Evolutionary conservation across 139 green algal species (phyloP).

Genomic region (Tetradesmus obliquus): DNA sequence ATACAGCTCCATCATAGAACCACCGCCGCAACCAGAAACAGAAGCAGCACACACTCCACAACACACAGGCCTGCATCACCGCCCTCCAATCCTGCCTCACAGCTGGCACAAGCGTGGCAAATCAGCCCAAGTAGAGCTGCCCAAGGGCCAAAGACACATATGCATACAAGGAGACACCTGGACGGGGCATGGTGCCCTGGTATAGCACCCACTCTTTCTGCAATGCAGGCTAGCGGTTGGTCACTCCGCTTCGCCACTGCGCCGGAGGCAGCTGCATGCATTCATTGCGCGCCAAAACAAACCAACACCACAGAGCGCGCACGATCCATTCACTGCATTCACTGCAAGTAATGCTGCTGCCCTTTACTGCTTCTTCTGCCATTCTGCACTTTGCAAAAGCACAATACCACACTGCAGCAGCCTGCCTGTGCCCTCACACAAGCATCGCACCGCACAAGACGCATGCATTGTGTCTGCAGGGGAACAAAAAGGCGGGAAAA

Average conservation of each 20-base stretch:
- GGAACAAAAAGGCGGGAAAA: background rate
- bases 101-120: no score
- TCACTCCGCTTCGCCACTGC: background rate
- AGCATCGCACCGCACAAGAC: background rate
- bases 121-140: no score
- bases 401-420: background rate
- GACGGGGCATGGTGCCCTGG: background rate
- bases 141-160: no score
- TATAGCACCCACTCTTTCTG: background rate
- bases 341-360: background rate
- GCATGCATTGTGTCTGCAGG: background rate
- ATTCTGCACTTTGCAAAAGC: background rate
- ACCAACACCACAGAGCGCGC: background rate
- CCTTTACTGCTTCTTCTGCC: background rate
- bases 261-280: background rate
- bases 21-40: background rate
- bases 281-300: background rate
- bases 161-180: no score
- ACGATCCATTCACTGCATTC: background rate
- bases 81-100: no score
- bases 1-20: no score
- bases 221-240: background rate
- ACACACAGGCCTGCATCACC: no score
- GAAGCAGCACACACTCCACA: background rate
- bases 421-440: background rate